Base-by-base conservation (phyloP, 805 yeast genomes). In the Teunomyces atbi region DNA sequence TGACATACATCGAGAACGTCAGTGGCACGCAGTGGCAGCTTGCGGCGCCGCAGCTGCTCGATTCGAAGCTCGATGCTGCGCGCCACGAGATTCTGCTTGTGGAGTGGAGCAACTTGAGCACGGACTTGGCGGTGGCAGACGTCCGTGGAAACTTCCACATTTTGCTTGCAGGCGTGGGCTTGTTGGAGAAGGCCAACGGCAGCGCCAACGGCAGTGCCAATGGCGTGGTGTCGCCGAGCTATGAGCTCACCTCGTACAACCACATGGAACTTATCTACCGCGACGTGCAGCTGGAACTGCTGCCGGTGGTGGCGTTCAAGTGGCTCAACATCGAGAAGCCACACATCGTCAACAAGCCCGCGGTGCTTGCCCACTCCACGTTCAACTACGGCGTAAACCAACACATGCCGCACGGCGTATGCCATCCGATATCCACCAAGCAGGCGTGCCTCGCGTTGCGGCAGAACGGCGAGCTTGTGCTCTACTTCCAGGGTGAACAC, bases 1-100 rank as follows among this genome's bases (percentile, higher is more conserved):
- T 88, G 48, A 83, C 95, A 0, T 82, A 84, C 63, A 58, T 89
- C 47, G 91, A 84, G 55, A 82, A 89, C 48, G 64, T 79, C 11
- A 84, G 88, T 60, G 97, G 97, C 1, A 73, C 75, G 28, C 65
- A 75, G 39, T 92, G 97, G 97, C 82, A 83, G 53, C 70, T 90
- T 49, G 87, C 90, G 1, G 68, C 74, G 6, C 80, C 88, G 1
- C 72, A 76, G 20, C 64, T 61, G 13, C 55, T 67, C 29, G 55
- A 56, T 16, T 54, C 68, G 18, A 63, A 64, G 32, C 65, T 65
- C 12, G 64, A 59, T 37, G 56, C 57, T 16, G 36, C 52, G 30
- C 45, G 41, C 34, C 74, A 73, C 36, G 68, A 64, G 45, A 58
- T 81, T 6, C 56, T 73, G 1, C 57, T 73, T 20, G 77, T 89